A percentile compares a stretch with the other conserved stretches of the same genome.
phyloP scores from a whole-genome alignment of 495 filamentous ascomycete species.

The Hypoxylon trugodes region DNA sequence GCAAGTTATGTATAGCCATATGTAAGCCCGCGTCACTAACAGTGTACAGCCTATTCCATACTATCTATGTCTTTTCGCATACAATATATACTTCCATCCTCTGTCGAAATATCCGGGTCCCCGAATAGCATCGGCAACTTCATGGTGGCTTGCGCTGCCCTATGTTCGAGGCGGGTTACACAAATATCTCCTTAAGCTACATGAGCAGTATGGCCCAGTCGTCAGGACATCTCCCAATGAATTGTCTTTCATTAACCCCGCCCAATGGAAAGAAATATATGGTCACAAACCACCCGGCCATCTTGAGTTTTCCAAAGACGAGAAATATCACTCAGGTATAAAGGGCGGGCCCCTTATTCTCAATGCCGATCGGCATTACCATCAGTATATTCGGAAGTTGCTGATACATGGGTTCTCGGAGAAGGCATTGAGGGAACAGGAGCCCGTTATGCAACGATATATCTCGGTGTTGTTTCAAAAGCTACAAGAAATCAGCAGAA shows the following conservation, averaged over 20 bases:
- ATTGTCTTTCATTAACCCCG: conserved; percentile 31
- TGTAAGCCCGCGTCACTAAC: not conserved
- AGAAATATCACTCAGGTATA: conserved; percentile 11
- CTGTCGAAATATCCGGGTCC: conserved; percentile 61
- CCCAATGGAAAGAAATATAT: conserved; percentile 40
- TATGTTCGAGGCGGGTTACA: conserved; percentile 25
- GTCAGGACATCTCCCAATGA: conserved; percentile 39
- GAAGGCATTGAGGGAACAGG: conserved; percentile 53
- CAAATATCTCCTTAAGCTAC: conserved; percentile 24
- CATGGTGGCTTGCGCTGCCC: conserved; percentile 12
- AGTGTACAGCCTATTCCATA: not conserved
- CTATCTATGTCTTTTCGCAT: conserved; percentile 24
- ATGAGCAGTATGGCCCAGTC: conserved; percentile 32
- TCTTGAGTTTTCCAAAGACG: conserved; percentile 13
- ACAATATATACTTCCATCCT: conserved; percentile 59
- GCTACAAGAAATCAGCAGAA: conserved; percentile 33
- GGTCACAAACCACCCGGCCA: conserved; percentile 20
- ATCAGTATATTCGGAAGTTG: conserved; percentile 48
- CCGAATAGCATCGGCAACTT: conserved; percentile 24
- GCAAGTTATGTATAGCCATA: not conserved
- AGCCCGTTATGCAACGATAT: conserved; percentile 48
- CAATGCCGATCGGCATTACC: conserved; percentile 40
- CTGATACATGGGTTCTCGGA: conserved; percentile 60
- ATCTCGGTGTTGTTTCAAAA: conserved; percentile 54
- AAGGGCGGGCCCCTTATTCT: conserved; percentile 21